phyloP scores from a whole-genome alignment of 768 basidiomycete species.

The button mushroom (Agaricus bisporus) region DNA sequence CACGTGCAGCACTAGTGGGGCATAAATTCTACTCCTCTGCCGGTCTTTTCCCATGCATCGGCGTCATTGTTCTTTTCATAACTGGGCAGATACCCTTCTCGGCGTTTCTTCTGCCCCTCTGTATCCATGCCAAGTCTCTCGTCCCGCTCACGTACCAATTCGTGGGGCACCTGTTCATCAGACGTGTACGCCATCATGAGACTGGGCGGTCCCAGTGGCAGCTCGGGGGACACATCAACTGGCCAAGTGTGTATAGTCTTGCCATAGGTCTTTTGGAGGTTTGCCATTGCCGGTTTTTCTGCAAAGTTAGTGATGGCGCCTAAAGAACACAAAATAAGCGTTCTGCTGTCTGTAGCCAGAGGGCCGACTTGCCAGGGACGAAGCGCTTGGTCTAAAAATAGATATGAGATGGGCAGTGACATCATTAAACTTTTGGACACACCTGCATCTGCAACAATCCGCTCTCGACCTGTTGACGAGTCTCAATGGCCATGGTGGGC shows the following conservation, averaged over 20 bases:
- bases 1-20: too few relatives aligned
- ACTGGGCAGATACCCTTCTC: constrained; percentile 1
- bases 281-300: constrained; percentile 11
- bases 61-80: constrained; percentile 1
- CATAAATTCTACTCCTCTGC: constrained; percentile 6
- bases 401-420: neutral
- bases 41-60: constrained; percentile 8
- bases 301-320: constrained; percentile 1
- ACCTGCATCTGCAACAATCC: constrained; percentile 7
- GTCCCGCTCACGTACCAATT: constrained; percentile 5
- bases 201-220: constrained; percentile 7
- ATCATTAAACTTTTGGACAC: neutral
- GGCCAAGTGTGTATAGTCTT: constrained; percentile 12
- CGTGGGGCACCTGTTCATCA: constrained; percentile 7
- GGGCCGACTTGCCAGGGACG: neutral
- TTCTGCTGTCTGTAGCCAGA: too few relatives aligned
- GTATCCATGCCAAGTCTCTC: neutral
- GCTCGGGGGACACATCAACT: constrained; percentile 3
- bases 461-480: constrained; percentile 3
- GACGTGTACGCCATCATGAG: constrained; percentile 6
- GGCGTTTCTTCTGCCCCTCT: neutral
- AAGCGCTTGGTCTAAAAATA: neutral
- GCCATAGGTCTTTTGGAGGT: constrained; percentile 10
- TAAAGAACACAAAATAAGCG: neutral
- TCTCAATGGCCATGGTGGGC: neutral